These are phyloP conservation scores for Cercospora janseana DNA, from an alignment of 2,329 filamentous ascomycete species.

Conservation along the genomic window DNA sequence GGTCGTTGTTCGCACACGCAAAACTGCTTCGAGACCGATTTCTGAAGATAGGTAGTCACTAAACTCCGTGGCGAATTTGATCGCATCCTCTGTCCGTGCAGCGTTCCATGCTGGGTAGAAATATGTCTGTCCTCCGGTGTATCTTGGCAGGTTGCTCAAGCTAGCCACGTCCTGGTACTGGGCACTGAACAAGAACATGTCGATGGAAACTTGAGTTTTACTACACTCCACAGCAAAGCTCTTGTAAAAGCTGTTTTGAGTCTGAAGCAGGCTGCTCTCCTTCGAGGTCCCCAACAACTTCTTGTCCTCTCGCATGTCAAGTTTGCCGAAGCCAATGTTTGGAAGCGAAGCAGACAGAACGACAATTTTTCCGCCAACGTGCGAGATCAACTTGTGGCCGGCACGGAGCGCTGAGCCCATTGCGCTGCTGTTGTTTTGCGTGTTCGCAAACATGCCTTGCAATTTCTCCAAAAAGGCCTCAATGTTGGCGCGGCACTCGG, in stretches of 20 bases:
- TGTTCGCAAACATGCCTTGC: slow-evolving; percentile 95
- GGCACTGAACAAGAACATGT: slow-evolving; percentile 96
- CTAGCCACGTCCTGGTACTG: slow-evolving; percentile 98
- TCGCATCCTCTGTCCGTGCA: slow-evolving; percentile 86
- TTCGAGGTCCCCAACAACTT: slow-evolving; percentile 92
- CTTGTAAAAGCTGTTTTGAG: slow-evolving; percentile 96
- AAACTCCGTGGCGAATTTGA: slow-evolving; percentile 96
- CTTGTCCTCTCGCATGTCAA: slow-evolving; percentile 94
- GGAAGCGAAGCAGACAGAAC: slow-evolving; percentile 87
- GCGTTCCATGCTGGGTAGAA: slow-evolving; percentile 99
- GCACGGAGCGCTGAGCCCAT: slow-evolving; percentile 92
- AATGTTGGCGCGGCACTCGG: slow-evolving; percentile 84
- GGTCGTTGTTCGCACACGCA: slow-evolving; percentile 91
- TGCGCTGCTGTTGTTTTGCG: slow-evolving; percentile 82
- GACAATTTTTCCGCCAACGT: slow-evolving; percentile 90
- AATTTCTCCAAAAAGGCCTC: slow-evolving; percentile 88
- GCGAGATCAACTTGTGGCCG: slow-evolving; percentile 92
- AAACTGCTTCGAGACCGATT: slow-evolving; percentile 91
- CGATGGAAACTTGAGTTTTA: slow-evolving; percentile 96
- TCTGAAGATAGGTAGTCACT: slow-evolving; percentile 96
- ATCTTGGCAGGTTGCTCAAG: slow-evolving; percentile 89
- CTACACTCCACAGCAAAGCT: slow-evolving; percentile 98
- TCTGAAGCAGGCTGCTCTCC: slow-evolving; percentile 82
- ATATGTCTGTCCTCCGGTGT: slow-evolving; percentile 96
- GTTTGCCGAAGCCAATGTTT: slow-evolving; percentile 83